Base-by-base conservation (phyloP, 208 protist species). In the Trypanosoma avium region DNA sequence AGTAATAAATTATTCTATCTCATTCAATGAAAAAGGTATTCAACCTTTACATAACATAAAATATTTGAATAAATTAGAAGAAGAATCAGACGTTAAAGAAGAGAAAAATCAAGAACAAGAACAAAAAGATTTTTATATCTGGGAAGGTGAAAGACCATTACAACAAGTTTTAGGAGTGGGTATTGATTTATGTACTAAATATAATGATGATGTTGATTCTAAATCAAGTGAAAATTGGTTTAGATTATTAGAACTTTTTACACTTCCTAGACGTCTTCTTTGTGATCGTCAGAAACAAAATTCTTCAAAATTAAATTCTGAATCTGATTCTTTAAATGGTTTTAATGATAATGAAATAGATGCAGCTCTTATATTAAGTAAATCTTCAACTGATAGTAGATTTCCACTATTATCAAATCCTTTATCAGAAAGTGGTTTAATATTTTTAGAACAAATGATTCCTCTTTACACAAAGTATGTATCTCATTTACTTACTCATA, bases 211-310 rank as follows among this genome's bases (percentile, higher is more conserved):
- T 36, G 0, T 24, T 45, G 61, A 69, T 32, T 61, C 54, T 5
- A 22, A 40, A 30, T 33, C 46, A 15, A 35, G 43, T 32, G 57
- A 55, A 40, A 61, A 48, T 40, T 92, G 85, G 85, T 88, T 92
- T 48, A 61, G 63, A 17, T 62, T 92, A 9, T 69, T 92, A 29
- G 76, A 84, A 58, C 55, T 79, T n/a, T 82, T 92, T 55, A 77
- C 79, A 52, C 50, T 57, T 50, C 82, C 86, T 7, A 73, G 76
- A 36, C 77, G 70, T 29, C 50, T 87, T 30, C 76, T 89, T 10
- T 69, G 64, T 49, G 54, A 70, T 49, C 61, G 67, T 47, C 65
- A 66, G 8, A 32, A 53, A 7, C 60, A 69, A 36, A 46, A 61
- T 15, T 66, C 30, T 4, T 57, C 43, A 22, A 26, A 36, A 10